Evolutionary conservation across 345 rosid species (phyloP).

Genomic region (Pistacia atlantica): DNA sequence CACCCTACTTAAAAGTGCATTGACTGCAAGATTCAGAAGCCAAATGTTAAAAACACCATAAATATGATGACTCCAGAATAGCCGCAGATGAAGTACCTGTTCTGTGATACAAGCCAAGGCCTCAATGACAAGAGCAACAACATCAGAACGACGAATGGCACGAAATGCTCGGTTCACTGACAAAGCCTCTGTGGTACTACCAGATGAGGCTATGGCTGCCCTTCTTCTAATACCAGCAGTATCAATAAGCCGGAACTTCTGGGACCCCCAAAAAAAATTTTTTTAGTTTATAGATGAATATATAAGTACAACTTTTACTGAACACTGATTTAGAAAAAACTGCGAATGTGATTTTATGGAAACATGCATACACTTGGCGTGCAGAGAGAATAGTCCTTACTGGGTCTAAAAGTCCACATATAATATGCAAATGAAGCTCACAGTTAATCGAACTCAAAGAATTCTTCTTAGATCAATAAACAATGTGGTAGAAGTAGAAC

Average conservation of each 20-base stretch:
- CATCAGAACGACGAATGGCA: conserved; percentile 92
- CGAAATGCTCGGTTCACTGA: conserved; percentile 95
- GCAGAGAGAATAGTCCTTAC: background rate
- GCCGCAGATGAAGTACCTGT: conserved; percentile 57
- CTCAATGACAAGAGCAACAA: conserved; percentile 95
- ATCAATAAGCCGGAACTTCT: conserved; percentile 92
- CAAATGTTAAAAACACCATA: background rate
- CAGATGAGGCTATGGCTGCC: conserved; percentile 86
- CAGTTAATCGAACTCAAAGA: background rate
- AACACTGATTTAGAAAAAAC: background rate
- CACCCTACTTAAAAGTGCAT: background rate
- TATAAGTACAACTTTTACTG: background rate
- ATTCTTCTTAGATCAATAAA: background rate
- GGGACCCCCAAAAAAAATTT: conserved; percentile 16
- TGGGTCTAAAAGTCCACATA: background rate
- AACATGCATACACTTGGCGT: background rate
- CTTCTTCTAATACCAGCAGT: conserved; percentile 97
- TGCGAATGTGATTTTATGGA: background rate
- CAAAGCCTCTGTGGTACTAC: conserved; percentile 87
- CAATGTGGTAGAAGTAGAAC: background rate
- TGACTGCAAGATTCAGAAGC: background rate
- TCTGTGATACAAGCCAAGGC: conserved; percentile 96
- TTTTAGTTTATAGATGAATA: background rate
- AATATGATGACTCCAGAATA: conserved; percentile 9
- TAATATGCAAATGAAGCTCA: background rate